These are phyloP conservation scores for Aspergillus sp. DNA, from an alignment of 2,329 filamentous ascomycete genomes.

Conservation along the genomic window DNA sequence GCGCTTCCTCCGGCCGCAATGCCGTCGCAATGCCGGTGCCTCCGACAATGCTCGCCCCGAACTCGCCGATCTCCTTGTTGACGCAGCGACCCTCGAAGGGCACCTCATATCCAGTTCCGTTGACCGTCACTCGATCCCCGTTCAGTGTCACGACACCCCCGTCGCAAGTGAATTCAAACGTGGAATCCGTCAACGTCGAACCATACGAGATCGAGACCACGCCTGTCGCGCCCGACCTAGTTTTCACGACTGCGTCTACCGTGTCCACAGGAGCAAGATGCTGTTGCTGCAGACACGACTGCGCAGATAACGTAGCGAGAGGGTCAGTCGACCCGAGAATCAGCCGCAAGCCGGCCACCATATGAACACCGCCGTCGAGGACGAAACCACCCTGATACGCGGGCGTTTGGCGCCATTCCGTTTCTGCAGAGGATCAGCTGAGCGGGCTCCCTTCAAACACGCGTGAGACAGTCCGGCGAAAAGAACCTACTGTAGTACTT, in stretches of 20 bases:
- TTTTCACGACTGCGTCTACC: conserved; percentile 52
- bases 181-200: conserved; percentile 49
- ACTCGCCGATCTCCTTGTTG: conserved; percentile 53
- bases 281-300: conserved; percentile 49
- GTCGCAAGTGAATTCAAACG: conserved; percentile 54
- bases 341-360: conserved; percentile 52
- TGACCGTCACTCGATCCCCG: conserved; percentile 36
- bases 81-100: conserved; percentile 52
- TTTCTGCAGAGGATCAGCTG: conserved; percentile 35
- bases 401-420: conserved; percentile 57
- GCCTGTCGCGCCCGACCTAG: conserved; percentile 50
- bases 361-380: conserved; percentile 60
- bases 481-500: conserved; percentile 53
- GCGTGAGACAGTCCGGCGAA: not conserved
- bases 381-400: conserved; percentile 60
- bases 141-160: conserved; percentile 50
- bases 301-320: conserved; percentile 48
- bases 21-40: conserved; percentile 41
- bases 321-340: conserved; percentile 48
- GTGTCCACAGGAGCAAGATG: conserved; percentile 59
- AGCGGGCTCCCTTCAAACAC: not conserved
- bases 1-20: conserved; percentile 53
- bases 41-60: conserved; percentile 48
- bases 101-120: conserved; percentile 43
- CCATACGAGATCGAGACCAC: conserved; percentile 54